A percentile compares a stretch with the other conserved stretches of the same genome.
Evolutionary conservation across 2,329 filamentous ascomycete species (phyloP).

Genomic region (Aureobasidium lini): DNA sequence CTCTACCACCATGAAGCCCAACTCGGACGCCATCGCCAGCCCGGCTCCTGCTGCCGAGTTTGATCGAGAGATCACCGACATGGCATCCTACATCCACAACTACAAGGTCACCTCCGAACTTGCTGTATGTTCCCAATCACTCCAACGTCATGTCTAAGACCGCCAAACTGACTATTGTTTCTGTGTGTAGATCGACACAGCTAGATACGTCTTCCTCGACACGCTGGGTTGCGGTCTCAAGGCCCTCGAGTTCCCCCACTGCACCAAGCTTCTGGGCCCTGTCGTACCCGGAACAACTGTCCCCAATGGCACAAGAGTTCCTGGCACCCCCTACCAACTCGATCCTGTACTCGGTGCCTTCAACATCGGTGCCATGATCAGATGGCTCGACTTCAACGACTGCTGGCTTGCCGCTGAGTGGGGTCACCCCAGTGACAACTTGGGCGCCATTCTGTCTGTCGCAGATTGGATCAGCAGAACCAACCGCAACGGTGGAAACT

Average conservation of each 20-base stretch:
- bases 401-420: constrained; percentile 99
- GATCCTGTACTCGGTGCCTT: constrained; percentile 94
- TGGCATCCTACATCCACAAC: constrained; percentile 90
- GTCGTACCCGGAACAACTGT: constrained; percentile 84
- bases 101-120: constrained; percentile 85
- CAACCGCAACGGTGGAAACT: constrained; percentile 73
- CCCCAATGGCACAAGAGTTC: constrained; percentile 84
- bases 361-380: constrained; percentile 98
- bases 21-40: constrained; percentile 24
- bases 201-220: constrained; percentile 92
- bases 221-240: constrained; percentile 95
- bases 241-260: constrained; percentile 91
- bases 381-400: constrained; percentile 99
- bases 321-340: constrained; percentile 86
- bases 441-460: constrained; percentile 92
- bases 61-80: constrained; percentile 89
- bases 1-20: constrained; percentile 26
- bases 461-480: constrained; percentile 97
- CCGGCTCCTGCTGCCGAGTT: constrained; percentile 42
- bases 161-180: not conserved
- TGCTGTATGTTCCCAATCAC: constrained; percentile 56
- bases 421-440: constrained; percentile 97
- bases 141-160: not conserved
- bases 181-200: constrained; percentile 73
- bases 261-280: constrained; percentile 87